phyloP scores from a whole-genome alignment of 2,329 filamentous ascomycete genomes.

The Pseudogymnoascus verrucosus region DNA sequence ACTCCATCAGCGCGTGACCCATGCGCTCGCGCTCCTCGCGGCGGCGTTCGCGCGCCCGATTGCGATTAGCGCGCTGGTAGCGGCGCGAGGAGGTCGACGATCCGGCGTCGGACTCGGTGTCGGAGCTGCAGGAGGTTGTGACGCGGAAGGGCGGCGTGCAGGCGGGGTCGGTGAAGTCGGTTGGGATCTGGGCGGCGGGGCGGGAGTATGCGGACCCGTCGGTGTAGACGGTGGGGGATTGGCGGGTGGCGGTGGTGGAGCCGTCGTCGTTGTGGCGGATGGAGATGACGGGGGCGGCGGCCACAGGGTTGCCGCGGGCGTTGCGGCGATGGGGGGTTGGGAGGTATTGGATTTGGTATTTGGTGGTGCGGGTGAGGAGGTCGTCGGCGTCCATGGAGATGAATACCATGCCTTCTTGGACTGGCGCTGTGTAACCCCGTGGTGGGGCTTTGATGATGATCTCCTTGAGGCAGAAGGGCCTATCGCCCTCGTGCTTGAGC shows the following conservation, averaged over 20 bases:
- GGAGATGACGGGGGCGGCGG: slow-evolving; percentile 38
- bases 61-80: slow-evolving; percentile 31
- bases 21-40: neutral
- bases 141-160: slow-evolving; percentile 43
- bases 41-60: neutral
- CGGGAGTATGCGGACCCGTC: slow-evolving; percentile 34
- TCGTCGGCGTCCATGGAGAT: slow-evolving; percentile 79
- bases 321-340: slow-evolving; percentile 19
- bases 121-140: slow-evolving; percentile 50
- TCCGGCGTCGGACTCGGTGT: slow-evolving; percentile 43
- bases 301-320: slow-evolving; percentile 23
- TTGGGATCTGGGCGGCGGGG: slow-evolving; percentile 45
- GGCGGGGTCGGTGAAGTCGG: slow-evolving; percentile 41
- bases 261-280: slow-evolving; percentile 46
- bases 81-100: slow-evolving; percentile 11
- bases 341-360: slow-evolving; percentile 64
- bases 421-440: slow-evolving; percentile 71
- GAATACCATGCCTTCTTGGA: slow-evolving; percentile 89
- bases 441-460: slow-evolving; percentile 81
- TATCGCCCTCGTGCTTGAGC: slow-evolving; percentile 69
- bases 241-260: slow-evolving; percentile 36
- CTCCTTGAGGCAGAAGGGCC: slow-evolving; percentile 76
- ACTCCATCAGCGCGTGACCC: neutral
- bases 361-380: slow-evolving; percentile 61
- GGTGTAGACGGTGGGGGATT: slow-evolving; percentile 35